These are phyloP conservation scores for Dactylonectria estremocensis DNA, from an alignment of 2,329 filamentous ascomycete genomes.

Conservation along the genomic window DNA sequence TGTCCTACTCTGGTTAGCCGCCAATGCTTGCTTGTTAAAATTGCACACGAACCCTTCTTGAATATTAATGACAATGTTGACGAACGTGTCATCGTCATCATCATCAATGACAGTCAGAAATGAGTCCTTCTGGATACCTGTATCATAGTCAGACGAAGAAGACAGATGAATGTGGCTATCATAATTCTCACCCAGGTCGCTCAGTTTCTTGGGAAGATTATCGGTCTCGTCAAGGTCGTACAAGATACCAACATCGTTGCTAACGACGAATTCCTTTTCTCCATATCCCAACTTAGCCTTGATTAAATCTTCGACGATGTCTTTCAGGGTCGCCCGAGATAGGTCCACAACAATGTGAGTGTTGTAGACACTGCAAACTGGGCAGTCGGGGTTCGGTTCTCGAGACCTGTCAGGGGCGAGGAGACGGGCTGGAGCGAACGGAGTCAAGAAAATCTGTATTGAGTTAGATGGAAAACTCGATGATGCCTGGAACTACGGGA, in stretches of 20 bases:
- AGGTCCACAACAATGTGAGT: conserved; percentile 78
- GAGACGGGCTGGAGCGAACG: conserved; percentile 71
- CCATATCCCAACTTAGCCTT: conserved; percentile 81
- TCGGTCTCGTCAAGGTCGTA: conserved; percentile 85
- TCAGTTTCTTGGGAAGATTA: conserved; percentile 85
- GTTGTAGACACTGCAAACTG: conserved; percentile 84
- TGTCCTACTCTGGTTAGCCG: conserved; percentile 57
- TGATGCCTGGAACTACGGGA: too few species aligned
- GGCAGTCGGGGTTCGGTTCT: conserved; percentile 84
- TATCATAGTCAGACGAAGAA: conserved; percentile 36
- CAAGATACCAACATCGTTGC: conserved; percentile 81
- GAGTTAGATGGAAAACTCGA: conserved; percentile 9
- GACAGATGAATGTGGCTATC: not conserved
- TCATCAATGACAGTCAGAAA: conserved; percentile 91
- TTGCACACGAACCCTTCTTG: conserved; percentile 69
- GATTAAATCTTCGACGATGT: conserved; percentile 84
- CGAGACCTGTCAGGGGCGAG: conserved; percentile 71
- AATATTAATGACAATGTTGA: conserved; percentile 84
- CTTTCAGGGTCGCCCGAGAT: conserved; percentile 79
- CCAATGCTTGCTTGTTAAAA: not conserved
- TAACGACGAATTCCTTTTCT: conserved; percentile 83
- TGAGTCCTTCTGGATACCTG: conserved; percentile 78
- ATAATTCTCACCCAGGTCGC: conserved; percentile 75
- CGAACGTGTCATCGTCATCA: conserved; percentile 79
- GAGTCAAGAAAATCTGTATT: conserved; percentile 81